Evolutionary conservation across 768 basidiomycete species (phyloP).

Genomic region (Aureoboletus auriporus): DNA sequence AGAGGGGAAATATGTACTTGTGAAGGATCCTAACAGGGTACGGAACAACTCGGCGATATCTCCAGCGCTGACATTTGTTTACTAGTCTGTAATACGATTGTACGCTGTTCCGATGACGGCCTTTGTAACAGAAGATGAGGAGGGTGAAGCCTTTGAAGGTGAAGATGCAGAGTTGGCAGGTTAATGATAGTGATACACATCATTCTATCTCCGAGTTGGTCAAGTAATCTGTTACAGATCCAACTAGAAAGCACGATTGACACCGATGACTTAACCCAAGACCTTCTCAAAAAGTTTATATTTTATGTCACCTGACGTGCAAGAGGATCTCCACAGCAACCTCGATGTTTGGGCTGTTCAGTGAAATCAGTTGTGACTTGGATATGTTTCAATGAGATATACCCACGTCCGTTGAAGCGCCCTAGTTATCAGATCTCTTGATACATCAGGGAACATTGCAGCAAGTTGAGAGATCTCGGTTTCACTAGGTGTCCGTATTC

Average conservation of each 20-base stretch:
- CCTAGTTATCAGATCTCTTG: constrained; percentile 66
- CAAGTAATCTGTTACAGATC: background rate
- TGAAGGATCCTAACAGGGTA: constrained; percentile 97
- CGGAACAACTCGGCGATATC: constrained; percentile 6
- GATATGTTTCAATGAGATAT: background rate
- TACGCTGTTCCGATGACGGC: constrained; percentile 89
- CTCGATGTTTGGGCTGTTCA: constrained; percentile 67
- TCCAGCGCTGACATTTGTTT: constrained; percentile 9
- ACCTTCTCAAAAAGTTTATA: background rate
- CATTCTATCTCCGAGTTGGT: constrained; percentile 6
- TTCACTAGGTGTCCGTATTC: constrained; percentile 68
- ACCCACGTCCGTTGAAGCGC: constrained; percentile 80
- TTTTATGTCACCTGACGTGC: constrained; percentile 31
- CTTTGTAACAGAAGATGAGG: constrained; percentile 82
- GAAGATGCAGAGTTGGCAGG: constrained; percentile 38
- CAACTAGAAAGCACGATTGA: background rate
- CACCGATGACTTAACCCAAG: background rate
- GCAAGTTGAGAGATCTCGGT: constrained; percentile 71
- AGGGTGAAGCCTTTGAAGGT: constrained; percentile 40
- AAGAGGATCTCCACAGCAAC: constrained; percentile 78
- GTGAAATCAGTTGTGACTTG: background rate
- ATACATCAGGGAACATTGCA: constrained; percentile 80
- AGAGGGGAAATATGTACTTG: constrained; percentile 95
- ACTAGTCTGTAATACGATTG: constrained; percentile 86
- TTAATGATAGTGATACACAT: constrained; percentile 11